These are phyloP conservation scores for Leccinum disarticulatum DNA, from an alignment of 768 basidiomycete genomes.

Conservation along the genomic window DNA sequence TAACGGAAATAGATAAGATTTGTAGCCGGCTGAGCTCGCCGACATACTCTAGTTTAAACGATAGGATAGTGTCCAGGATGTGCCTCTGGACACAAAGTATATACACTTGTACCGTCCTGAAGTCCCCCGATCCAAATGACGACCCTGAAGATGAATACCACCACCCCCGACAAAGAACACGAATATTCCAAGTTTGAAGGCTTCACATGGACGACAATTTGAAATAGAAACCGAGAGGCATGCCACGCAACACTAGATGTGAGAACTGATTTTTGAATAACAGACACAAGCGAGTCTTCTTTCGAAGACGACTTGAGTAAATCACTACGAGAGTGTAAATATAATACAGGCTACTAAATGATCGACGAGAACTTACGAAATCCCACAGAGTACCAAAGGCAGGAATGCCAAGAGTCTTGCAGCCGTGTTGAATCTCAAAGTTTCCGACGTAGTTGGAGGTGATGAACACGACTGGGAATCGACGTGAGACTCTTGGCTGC, in stretches of 20 bases:
- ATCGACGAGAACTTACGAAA: slow-evolving; percentile 41
- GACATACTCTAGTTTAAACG: slow-evolving; percentile 9
- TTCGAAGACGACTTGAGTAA: background rate
- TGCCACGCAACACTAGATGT: slow-evolving; percentile 7
- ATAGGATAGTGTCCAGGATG: slow-evolving; percentile 10
- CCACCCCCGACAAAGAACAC: slow-evolving; percentile 3
- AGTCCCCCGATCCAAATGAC: slow-evolving; percentile 1
- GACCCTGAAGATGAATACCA: slow-evolving; percentile 3
- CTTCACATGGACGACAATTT: slow-evolving; percentile 8
- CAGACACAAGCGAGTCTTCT: background rate
- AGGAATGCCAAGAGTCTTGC: slow-evolving; percentile 66
- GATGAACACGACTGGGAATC: slow-evolving; percentile 64
- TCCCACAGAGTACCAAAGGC: slow-evolving; percentile 73
- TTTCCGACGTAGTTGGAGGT: slow-evolving; percentile 84
- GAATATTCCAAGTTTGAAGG: slow-evolving; percentile 1
- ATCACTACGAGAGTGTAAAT: slow-evolving; percentile 22
- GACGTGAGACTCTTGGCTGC: background rate
- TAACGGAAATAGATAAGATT: slow-evolving; percentile 8
- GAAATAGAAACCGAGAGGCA: slow-evolving; percentile 1
- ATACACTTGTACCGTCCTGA: slow-evolving; percentile 7
- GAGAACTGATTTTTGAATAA: background rate
- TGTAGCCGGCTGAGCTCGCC: background rate
- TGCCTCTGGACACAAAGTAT: background rate
- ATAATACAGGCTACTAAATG: slow-evolving; percentile 1
- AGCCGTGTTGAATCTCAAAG: slow-evolving; percentile 76